phyloP scores from a whole-genome alignment of 257 asterid species.

The Gynochthodes officinalis region DNA sequence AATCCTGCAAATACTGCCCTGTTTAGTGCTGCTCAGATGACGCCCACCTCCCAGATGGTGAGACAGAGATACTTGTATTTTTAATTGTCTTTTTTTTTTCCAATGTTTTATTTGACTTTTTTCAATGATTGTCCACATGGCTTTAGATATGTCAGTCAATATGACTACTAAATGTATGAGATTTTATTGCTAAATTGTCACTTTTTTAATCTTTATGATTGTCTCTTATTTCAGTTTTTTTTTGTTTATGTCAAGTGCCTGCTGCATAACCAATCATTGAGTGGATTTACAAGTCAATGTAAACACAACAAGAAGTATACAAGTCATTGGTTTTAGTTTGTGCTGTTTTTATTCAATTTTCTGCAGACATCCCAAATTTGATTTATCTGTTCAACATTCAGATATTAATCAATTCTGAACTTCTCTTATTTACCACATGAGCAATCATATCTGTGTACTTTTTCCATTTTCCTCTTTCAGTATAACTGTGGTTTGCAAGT shows the following conservation, averaged over 20 bases:
- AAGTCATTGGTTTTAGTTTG: not conserved
- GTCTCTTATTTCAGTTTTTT: constrained; percentile 17
- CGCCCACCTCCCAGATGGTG: constrained; percentile 82
- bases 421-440: not conserved
- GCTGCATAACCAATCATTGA: not conserved
- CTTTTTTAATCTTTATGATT: not conserved
- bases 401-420: not conserved
- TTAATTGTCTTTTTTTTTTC: not conserved
- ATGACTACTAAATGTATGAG: not conserved
- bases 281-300: not conserved
- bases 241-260: not conserved
- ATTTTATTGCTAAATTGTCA: not conserved
- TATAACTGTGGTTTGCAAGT: not conserved
- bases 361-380: not conserved
- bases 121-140: not conserved
- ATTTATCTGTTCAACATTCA: not conserved
- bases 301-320: not conserved
- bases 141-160: not conserved
- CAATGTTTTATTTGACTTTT: constrained; percentile 8
- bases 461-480: not conserved
- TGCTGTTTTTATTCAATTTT: not conserved
- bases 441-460: not conserved
- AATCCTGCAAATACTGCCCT: constrained; percentile 81
- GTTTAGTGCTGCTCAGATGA: constrained; percentile 83
- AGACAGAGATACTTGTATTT: constrained; percentile 19